phyloP scores from a whole-genome alignment of 257 asterid genomes.

The Solanum corneliomulleri region DNA sequence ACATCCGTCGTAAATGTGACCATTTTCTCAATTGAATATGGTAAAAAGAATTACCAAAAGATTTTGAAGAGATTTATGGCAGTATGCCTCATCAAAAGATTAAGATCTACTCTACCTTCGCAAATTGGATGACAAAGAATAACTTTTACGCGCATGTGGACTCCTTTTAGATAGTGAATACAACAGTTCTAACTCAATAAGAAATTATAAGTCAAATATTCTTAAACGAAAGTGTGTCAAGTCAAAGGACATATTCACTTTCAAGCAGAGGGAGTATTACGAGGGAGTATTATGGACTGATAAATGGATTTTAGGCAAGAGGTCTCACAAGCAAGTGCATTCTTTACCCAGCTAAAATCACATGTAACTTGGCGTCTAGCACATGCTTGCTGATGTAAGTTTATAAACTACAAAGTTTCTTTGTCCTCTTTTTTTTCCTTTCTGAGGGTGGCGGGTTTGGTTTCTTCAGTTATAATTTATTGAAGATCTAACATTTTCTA shows the following conservation, averaged over 20 bases:
- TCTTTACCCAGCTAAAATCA: neutral
- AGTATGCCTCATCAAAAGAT: neutral
- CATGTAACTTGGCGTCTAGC: neutral
- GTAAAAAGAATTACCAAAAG: neutral
- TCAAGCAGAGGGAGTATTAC: neutral
- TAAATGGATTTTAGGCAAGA: neutral
- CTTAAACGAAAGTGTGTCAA: neutral
- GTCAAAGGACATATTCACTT: neutral
- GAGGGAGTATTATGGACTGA: neutral
- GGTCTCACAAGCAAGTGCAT: neutral
- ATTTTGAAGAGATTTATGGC: neutral
- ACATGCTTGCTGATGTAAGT: neutral
- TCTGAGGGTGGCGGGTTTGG: neutral
- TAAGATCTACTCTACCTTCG: neutral
- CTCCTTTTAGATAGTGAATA: neutral
- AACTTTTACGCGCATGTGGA: neutral
- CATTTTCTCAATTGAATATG: neutral
- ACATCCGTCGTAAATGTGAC: neutral
- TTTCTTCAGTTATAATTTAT: neutral
- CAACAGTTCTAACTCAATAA: neutral
- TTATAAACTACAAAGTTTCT: neutral
- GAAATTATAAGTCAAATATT: neutral
- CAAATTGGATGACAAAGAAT: neutral
- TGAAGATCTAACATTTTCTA: neutral
- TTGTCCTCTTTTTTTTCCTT: neutral